Percentiles rank a stretch among this genome's conserved stretches.
phyloP scores from a whole-genome alignment of 768 basidiomycete species.

The Dioszegia crocea region DNA sequence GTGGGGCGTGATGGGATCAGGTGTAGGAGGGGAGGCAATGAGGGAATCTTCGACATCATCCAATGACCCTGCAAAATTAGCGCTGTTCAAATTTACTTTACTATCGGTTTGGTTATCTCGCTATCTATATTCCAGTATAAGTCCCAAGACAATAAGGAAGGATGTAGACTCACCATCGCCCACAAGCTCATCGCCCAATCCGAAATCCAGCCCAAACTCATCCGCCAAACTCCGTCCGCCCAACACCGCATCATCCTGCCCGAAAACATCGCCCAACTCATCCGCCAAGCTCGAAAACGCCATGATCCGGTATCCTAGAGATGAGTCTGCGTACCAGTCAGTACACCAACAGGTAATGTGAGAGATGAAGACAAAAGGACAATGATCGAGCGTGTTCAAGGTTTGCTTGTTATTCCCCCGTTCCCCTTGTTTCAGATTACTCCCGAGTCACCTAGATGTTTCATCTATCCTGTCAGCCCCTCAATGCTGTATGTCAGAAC shows the following conservation, averaged over 20 bases:
- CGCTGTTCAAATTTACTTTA: no score
- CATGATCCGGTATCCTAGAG: background rate
- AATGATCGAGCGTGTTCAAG: background rate
- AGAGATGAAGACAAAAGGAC: background rate
- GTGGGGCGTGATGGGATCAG: background rate
- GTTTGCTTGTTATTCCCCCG: background rate
- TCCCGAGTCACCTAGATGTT: slow-evolving; percentile 4
- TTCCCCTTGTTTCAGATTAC: slow-evolving; percentile 10
- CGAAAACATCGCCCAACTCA: slow-evolving; percentile 8
- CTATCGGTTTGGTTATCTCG: no score
- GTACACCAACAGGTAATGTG: no score
- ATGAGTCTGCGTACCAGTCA: no score
- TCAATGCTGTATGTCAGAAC: no score
- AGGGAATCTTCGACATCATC: slow-evolving; percentile 1
- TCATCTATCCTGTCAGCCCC: background rate
- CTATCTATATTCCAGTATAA: no score
- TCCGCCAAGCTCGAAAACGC: slow-evolving; percentile 10
- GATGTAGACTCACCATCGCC: slow-evolving; percentile 1
- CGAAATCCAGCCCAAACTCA: slow-evolving; percentile 12
- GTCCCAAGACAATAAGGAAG: no score
- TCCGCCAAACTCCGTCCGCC: slow-evolving; percentile 10
- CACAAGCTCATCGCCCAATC: background rate
- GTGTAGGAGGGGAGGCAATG: background rate
- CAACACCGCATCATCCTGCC: background rate
- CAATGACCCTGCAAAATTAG: background rate